Conservation (phyloP, 2,329 filamentous ascomycete species). For the Sclerotinia glacialis region DNA sequence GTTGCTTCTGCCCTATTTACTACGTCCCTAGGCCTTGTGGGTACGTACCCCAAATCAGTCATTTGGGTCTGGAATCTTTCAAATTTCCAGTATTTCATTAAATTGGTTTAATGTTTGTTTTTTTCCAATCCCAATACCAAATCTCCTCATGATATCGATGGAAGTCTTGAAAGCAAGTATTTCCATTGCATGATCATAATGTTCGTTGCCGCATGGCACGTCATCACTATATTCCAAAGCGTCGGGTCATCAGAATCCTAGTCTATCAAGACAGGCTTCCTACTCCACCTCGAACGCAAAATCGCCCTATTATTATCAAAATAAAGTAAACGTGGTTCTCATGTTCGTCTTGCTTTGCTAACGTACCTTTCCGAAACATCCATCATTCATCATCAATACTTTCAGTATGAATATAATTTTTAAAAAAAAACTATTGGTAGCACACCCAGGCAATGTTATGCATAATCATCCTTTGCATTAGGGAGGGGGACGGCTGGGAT, state of each 20-base stretch:
- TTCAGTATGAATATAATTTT: no score
- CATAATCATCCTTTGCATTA: no score
- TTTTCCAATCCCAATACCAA: not conserved
- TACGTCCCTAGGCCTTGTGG: not conserved
- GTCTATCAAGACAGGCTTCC: not conserved
- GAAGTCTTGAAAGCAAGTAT: not conserved
- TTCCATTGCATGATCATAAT: not conserved
- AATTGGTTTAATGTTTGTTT: not conserved
- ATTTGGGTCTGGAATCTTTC: not conserved
- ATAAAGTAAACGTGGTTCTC: no score
- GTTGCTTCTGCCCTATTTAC: not conserved
- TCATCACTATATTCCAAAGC: not conserved
- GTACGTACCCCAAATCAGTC: not conserved
- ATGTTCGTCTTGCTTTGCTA: no score
- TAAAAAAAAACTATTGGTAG: no score
- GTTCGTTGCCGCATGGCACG: not conserved
- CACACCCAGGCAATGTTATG: no score
- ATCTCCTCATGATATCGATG: not conserved
- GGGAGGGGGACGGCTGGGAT: no score
- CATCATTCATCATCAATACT: no score
- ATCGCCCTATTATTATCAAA: not conserved
- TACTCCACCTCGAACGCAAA: not conserved
- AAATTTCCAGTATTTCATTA: not conserved
- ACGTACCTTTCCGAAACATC: no score
- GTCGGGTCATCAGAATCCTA: not conserved